Conservation (phyloP, 495 filamentous ascomycete species). For the Xylaria nigripes region DNA sequence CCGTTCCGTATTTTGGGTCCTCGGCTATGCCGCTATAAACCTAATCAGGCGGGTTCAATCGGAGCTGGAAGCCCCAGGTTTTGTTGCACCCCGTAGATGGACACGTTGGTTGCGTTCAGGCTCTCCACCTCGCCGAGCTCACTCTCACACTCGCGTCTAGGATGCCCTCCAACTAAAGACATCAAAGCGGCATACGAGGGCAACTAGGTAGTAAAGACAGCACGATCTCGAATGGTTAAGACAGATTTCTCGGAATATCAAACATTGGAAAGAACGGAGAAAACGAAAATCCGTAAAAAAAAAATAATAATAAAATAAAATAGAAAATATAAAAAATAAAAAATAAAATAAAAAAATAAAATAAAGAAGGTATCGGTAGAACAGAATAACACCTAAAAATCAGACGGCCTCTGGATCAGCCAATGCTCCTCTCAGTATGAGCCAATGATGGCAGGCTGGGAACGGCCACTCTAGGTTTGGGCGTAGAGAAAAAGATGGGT, state of each 20-base stretch:
- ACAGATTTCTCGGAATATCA: constrained; percentile 12
- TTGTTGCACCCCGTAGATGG: constrained; percentile 8
- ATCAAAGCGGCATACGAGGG: constrained; percentile 21
- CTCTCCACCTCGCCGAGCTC: constrained; percentile 26
- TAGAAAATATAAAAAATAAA: background rate
- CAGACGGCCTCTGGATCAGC: background rate
- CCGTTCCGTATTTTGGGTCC: constrained; percentile 3
- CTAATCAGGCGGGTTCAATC: constrained; percentile 1
- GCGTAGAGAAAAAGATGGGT: constrained; percentile 16
- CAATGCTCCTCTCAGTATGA: constrained; percentile 19
- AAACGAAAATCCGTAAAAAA: constrained; percentile 5
- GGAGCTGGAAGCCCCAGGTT: constrained; percentile 1
- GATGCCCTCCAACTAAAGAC: constrained; percentile 17
- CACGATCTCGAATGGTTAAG: background rate
- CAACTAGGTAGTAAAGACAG: constrained; percentile 11
- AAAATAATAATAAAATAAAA: background rate
- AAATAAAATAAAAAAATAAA: background rate
- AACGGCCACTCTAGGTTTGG: constrained; percentile 8
- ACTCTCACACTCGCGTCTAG: constrained; percentile 21
- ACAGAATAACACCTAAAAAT: background rate
- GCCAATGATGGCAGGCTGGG: constrained; percentile 25
- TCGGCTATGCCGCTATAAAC: background rate
- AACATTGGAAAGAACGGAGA: constrained; percentile 10
- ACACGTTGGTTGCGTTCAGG: constrained; percentile 12
- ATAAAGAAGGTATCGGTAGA: background rate